phyloP scores from a whole-genome alignment of 805 yeast genomes.

The Kluyveromyces aestuarii region DNA sequence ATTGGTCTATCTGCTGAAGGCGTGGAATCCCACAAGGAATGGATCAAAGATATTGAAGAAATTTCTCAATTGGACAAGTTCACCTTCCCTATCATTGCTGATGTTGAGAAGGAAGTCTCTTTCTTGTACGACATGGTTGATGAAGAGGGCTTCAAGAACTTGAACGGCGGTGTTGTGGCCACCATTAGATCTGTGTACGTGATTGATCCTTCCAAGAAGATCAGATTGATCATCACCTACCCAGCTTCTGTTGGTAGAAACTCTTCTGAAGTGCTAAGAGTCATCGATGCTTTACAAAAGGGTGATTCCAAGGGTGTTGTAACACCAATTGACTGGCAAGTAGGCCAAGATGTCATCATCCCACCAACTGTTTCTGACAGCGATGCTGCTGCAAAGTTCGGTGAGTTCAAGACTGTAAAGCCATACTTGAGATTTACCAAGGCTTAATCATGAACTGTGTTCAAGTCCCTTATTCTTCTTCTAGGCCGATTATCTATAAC shows the following conservation, averaged over 20 bases:
- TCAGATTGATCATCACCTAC: constrained; percentile 77
- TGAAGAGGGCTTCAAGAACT: constrained; percentile 70
- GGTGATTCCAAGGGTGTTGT: constrained; percentile 78
- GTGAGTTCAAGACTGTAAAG: constrained; percentile 76
- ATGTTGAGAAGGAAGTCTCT: constrained; percentile 75
- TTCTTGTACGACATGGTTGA: constrained; percentile 82
- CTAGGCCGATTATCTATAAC: too few relatives aligned
- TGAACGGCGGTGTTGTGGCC: constrained; percentile 63
- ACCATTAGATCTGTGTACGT: constrained; percentile 90
- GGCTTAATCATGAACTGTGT: constrained; percentile 13
- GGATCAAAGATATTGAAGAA: constrained; percentile 91
- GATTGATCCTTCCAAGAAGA: constrained; percentile 84
- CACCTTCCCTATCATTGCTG: constrained; percentile 87
- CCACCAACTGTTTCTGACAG: constrained; percentile 80
- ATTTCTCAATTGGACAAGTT: constrained; percentile 62
- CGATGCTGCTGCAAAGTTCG: constrained; percentile 73
- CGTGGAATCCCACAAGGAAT: constrained; percentile 66
- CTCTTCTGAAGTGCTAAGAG: constrained; percentile 86
- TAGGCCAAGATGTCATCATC: constrained; percentile 85
- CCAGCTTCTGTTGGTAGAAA: constrained; percentile 95
- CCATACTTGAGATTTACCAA: constrained; percentile 79
- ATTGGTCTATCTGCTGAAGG: constrained; percentile 87
- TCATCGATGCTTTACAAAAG: constrained; percentile 76
- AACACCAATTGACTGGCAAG: constrained; percentile 87
- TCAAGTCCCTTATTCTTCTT: too few relatives aligned